Conservation (phyloP, 2,329 filamentous ascomycete genomes). For the Sporothrix luriei region DNA sequence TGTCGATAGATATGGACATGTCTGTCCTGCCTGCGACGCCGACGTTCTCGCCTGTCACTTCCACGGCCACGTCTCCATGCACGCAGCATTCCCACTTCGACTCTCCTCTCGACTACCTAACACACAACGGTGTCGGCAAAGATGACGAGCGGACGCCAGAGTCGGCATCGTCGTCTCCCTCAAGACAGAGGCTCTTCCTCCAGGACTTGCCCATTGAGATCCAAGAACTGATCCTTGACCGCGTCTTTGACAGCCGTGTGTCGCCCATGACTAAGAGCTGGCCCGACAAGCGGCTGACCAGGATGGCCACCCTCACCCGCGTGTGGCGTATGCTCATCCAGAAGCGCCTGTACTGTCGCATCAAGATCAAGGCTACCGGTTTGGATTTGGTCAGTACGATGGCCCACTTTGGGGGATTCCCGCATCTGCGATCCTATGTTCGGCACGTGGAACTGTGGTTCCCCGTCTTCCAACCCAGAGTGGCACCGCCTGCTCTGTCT, state of each 20-base stretch:
- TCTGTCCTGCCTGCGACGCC: constrained; percentile 30
- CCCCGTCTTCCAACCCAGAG: constrained; percentile 67
- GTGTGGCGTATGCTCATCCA: constrained; percentile 71
- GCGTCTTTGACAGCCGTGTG: constrained; percentile 69
- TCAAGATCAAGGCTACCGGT: constrained; percentile 72
- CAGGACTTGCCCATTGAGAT: constrained; percentile 67
- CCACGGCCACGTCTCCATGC: constrained; percentile 16
- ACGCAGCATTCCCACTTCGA: constrained; percentile 8
- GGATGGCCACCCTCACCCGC: constrained; percentile 63
- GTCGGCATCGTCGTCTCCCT: constrained; percentile 36
- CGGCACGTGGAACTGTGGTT: constrained; percentile 78
- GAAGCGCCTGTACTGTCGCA: constrained; percentile 71
- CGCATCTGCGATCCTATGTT: constrained; percentile 64
- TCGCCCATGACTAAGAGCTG: constrained; percentile 62
- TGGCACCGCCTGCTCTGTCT: constrained; percentile 49
- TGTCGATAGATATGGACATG: constrained; percentile 30
- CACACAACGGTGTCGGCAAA: background rate
- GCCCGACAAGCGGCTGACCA: constrained; percentile 64
- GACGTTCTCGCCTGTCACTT: constrained; percentile 16
- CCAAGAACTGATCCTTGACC: constrained; percentile 70
- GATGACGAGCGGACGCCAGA: too few species aligned
- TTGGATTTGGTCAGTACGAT: constrained; percentile 63
- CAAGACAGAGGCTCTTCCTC: constrained; percentile 44
- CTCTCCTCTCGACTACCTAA: background rate
- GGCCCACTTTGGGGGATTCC: constrained; percentile 60